Conservation (phyloP, 768 basidiomycete species). For the Tephrocybe sp. region DNA sequence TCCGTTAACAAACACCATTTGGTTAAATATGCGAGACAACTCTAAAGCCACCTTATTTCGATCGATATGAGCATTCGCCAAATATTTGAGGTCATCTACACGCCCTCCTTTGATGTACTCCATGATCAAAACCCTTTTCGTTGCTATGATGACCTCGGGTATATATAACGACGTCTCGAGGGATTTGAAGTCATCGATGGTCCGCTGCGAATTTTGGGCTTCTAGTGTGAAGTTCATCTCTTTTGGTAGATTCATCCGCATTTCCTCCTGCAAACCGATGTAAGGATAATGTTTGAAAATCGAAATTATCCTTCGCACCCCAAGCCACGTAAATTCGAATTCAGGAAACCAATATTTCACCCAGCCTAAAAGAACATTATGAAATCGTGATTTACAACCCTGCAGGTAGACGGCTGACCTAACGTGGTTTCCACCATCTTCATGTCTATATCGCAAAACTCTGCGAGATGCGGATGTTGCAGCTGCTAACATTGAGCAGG, state of each 20-base stretch:
- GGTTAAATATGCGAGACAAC: conserved; percentile 85
- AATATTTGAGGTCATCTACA: conserved; percentile 84
- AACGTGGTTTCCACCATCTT: conserved; percentile 77
- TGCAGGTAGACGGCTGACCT: conserved; percentile 36
- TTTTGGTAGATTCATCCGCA: conserved; percentile 87
- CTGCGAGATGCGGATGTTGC: conserved; percentile 92
- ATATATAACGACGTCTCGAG: conserved; percentile 84
- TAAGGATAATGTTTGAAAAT: conserved; percentile 26
- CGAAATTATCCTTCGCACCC: conserved; percentile 37
- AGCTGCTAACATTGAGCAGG: conserved; percentile 41
- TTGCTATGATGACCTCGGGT: conserved; percentile 76
- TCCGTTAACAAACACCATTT: conserved; percentile 95
- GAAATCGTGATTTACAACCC: neutral
- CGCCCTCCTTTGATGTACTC: conserved; percentile 90
- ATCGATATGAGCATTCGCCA: conserved; percentile 82
- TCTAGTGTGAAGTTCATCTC: conserved; percentile 97
- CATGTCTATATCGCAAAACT: conserved; percentile 92
- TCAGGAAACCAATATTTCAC: conserved; percentile 94
- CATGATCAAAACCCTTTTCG: conserved; percentile 89
- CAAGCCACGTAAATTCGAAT: conserved; percentile 94
- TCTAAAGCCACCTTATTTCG: conserved; percentile 93
- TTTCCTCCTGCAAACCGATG: conserved; percentile 75
- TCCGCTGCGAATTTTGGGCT: conserved; percentile 79
- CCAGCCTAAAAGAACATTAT: conserved; percentile 49
- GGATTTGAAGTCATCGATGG: conserved; percentile 66